Base-by-base conservation (phyloP, 2,329 filamentous ascomycete species). In the Teratosphaeria destructans region DNA sequence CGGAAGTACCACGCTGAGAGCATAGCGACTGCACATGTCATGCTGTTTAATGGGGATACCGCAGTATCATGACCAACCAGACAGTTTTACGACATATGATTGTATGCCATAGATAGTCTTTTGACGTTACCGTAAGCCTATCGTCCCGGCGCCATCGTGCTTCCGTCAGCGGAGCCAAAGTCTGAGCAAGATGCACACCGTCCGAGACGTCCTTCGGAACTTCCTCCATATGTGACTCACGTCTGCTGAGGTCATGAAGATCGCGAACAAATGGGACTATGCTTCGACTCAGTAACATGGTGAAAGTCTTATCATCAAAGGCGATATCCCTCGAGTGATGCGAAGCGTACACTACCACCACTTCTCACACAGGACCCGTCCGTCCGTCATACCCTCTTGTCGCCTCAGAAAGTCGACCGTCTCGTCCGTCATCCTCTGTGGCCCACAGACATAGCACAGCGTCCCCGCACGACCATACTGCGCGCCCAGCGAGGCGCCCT, bases 401-500 rank as follows among this genome's bases (percentile, higher is more conserved):
- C 64, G 66, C 52, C 67, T 65, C 59, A 79, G 59, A 56, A 73
- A 74, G 5, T 70, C 69, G 4, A 79, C 77, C 54, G 77, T 68
- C 52, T 74, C 69, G 63, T 81, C 78, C 4, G 78, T 79, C 76
- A 81, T 79, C 54, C 66, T 67, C 26, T 75, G 74, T 23, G 78
- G 77, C 1, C 78, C 78, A 60, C 78, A 81, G 5, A 80, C 75
- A 64, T 79, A 80, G 59, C 73, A 76, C 1, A 79, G 69, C 0
- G 76, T 76, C 10, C 65, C 65, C 55, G 65, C 63, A 49, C 75
- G 71, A 56, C 73, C 69, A 19, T 72, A 66, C 54, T 68, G 65
- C 0, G 61, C 57, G 1, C 74, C 75, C 49, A 61, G 65, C 1
- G 65, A 37, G 53, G 49, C 58, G 29, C 60, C 14, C 29, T 63